Conservation (phyloP, 345 rosid species). For the Citrus unshiu region DNA sequence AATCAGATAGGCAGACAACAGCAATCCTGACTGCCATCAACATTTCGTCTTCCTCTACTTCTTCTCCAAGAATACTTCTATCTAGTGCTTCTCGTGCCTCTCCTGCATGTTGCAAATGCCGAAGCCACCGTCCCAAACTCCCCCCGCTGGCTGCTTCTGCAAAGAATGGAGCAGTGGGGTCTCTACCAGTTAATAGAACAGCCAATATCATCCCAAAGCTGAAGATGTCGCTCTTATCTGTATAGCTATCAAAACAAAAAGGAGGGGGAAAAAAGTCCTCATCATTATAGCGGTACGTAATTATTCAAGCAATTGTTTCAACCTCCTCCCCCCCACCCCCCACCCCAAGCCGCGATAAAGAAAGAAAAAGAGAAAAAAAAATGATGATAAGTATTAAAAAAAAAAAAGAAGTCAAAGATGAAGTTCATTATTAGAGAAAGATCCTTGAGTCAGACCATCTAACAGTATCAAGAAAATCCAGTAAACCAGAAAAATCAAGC, state of each 20-base stretch:
- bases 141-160: constrained; percentile 57
- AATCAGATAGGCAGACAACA: constrained; percentile 80
- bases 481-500: neutral
- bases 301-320: neutral
- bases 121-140: constrained; percentile 77
- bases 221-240: constrained; percentile 82
- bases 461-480: neutral
- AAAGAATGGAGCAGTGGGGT: constrained; percentile 64
- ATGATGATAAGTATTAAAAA: neutral
- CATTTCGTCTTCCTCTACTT: constrained; percentile 96
- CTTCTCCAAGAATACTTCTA: constrained; percentile 80
- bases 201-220: constrained; percentile 95
- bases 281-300: constrained; percentile 2
- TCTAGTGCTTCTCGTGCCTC: constrained; percentile 84
- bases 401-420: neutral
- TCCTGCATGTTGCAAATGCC: constrained; percentile 80
- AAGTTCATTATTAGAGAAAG: neutral
- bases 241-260: constrained; percentile 46
- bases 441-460: neutral
- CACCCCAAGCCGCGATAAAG: too few relatives aligned
- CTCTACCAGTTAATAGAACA: constrained; percentile 76
- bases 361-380: neutral
- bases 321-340: neutral
- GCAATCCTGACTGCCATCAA: constrained; percentile 92
- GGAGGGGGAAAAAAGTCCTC: neutral